Conservation (phyloP, 75 land plant species). For the Sequoia sempervirens region DNA sequence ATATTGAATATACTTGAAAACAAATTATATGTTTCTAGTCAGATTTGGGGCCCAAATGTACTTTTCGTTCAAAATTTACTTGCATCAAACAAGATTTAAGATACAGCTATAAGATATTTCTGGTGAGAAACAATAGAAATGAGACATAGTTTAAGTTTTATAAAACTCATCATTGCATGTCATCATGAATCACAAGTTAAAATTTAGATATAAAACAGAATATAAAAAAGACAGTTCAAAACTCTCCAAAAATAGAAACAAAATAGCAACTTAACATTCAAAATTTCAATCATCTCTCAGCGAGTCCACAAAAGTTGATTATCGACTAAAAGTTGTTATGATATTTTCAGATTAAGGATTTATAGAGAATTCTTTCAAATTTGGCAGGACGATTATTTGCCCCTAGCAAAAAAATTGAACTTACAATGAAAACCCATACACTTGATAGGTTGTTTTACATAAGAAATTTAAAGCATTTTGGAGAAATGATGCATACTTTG, state of each 20-base stretch:
- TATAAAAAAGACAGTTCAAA: neutral
- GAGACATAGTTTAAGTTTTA: neutral
- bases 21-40: neutral
- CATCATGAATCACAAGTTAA: neutral
- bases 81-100: neutral
- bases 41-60: neutral
- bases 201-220: neutral
- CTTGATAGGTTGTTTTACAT: neutral
- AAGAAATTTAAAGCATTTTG: neutral
- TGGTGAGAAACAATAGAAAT: neutral
- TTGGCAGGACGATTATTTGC: neutral
- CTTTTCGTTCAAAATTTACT: neutral
- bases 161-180: neutral
- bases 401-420: neutral
- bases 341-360: neutral
- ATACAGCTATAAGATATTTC: neutral
- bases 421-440: neutral
- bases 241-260: neutral
- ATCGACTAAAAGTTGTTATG: neutral
- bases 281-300: neutral
- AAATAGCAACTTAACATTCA: neutral
- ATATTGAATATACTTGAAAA: neutral
- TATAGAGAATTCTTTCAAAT: neutral
- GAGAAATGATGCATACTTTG: conserved; percentile 40
- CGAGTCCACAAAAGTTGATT: neutral